Conservation (phyloP, 371 early-diverging fungal species). For the Thermomucor indicae-seudaticae region DNA sequence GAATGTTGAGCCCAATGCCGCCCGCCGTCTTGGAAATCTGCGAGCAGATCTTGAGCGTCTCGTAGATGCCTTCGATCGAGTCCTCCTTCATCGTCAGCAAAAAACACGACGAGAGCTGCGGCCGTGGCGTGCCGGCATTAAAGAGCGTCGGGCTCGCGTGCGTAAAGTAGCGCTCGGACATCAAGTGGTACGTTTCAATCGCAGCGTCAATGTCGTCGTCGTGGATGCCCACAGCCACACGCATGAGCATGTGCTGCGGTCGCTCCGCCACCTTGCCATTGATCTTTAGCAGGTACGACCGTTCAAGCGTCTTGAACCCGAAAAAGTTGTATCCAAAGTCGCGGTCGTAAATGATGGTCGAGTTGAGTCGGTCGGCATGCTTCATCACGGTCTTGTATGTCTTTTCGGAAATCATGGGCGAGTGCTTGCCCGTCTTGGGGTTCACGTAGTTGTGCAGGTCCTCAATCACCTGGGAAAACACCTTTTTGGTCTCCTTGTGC, state of each 20-base stretch:
- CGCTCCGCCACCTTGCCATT: constrained; percentile 86
- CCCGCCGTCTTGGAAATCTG: constrained; percentile 99
- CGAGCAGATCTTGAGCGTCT: constrained; percentile 96
- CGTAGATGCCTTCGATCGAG: constrained; percentile 96
- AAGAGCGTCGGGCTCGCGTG: constrained; percentile 99
- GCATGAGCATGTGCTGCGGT: constrained; percentile 99
- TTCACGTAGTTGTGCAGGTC: constrained; percentile 85
- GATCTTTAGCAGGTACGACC: constrained; percentile 92
- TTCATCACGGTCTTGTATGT: constrained; percentile 71
- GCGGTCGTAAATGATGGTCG: constrained; percentile 91
- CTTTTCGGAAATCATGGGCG: constrained; percentile 85
- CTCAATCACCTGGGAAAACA: constrained; percentile 87
- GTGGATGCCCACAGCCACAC: constrained; percentile 98
- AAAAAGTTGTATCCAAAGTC: constrained; percentile 98
- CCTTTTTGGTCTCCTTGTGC: constrained; percentile 94
- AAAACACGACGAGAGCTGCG: constrained; percentile 98
- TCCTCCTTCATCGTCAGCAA: constrained; percentile 95
- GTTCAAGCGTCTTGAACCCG: constrained; percentile 98
- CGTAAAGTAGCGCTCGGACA: constrained; percentile 96
- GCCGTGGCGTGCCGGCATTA: constrained; percentile 96
- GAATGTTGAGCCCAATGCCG: constrained; percentile 97
- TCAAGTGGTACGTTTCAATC: constrained; percentile 95
- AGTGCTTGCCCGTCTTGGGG: constrained; percentile 82
- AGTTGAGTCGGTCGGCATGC: constrained; percentile 83
- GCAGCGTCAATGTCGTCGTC: constrained; percentile 90